phyloP scores from a whole-genome alignment of 2,329 filamentous ascomycete genomes.

The Huntiella decipiens region DNA sequence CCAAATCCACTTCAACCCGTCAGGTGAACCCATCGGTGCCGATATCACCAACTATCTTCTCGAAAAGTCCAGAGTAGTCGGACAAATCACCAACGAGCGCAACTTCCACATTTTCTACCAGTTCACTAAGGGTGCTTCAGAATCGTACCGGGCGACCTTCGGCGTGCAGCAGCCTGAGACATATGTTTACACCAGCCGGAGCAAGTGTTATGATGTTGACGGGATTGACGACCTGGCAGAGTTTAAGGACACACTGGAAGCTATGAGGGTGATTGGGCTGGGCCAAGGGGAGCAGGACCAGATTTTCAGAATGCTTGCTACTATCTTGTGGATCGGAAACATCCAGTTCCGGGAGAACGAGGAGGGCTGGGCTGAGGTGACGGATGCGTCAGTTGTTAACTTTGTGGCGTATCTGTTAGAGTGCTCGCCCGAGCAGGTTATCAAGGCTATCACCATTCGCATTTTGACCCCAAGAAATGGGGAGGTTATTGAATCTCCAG shows the following conservation, averaged over 20 bases:
- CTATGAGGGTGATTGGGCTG: slow-evolving; percentile 88
- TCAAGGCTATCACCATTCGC: slow-evolving; percentile 76
- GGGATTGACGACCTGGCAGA: slow-evolving; percentile 86
- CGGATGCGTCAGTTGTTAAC: slow-evolving; percentile 78
- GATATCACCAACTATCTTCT: slow-evolving; percentile 97
- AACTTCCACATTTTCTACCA: slow-evolving; percentile 99
- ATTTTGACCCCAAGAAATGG: slow-evolving; percentile 54
- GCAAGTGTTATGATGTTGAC: slow-evolving; percentile 85
- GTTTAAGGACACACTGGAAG: slow-evolving; percentile 74
- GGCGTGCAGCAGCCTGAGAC: slow-evolving; percentile 82
- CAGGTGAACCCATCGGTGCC: slow-evolving; percentile 83
- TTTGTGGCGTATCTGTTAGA: slow-evolving; percentile 90
- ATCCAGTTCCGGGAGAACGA: slow-evolving; percentile 82
- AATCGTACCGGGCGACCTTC: slow-evolving; percentile 68
- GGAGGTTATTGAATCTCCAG: slow-evolving; percentile 52
- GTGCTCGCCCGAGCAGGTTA: slow-evolving; percentile 59
- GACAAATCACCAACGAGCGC: slow-evolving; percentile 85
- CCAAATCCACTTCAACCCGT: slow-evolving; percentile 83
- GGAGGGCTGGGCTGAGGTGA: slow-evolving; percentile 67
- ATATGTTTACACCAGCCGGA: slow-evolving; percentile 83
- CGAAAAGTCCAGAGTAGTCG: slow-evolving; percentile 86
- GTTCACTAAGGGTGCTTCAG: slow-evolving; percentile 86
- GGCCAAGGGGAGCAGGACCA: slow-evolving; percentile 78
- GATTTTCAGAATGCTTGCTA: slow-evolving; percentile 87
- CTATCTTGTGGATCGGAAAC: slow-evolving; percentile 88